These are phyloP conservation scores for Coccomyxa sp. DNA, from an alignment of 139 green algal species.

Conservation along the genomic window DNA sequence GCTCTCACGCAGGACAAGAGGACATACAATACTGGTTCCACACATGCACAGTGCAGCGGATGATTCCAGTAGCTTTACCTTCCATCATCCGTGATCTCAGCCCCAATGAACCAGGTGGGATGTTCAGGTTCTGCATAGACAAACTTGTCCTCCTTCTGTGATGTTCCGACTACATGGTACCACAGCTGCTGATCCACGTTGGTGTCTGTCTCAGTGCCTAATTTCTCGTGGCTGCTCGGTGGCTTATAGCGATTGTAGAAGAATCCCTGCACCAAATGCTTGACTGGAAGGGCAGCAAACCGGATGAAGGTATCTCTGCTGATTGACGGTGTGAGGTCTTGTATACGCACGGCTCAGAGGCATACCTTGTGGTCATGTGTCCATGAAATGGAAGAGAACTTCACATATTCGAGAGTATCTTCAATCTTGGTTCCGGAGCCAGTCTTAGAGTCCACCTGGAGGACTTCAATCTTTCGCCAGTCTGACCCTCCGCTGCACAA, in stretches of 20 bases:
- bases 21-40: too few relatives aligned
- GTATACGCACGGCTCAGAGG: neutral
- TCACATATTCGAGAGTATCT: slow-evolving; percentile 81
- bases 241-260: slow-evolving; percentile 82
- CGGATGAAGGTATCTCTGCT: too few relatives aligned
- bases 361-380: slow-evolving; percentile 73
- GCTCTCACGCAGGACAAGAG: too few relatives aligned
- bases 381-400: slow-evolving; percentile 80
- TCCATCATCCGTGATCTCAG: slow-evolving; percentile 74
- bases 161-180: slow-evolving; percentile 80
- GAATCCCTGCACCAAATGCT: slow-evolving; percentile 53
- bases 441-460: slow-evolving; percentile 39
- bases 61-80: too few relatives aligned
- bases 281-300: neutral
- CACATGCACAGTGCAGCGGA: too few relatives aligned
- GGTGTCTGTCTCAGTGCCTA: slow-evolving; percentile 81
- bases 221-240: slow-evolving; percentile 27
- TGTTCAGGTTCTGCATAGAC: slow-evolving; percentile 54
- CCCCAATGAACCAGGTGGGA: slow-evolving; percentile 67
- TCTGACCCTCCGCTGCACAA: slow-evolving; percentile 36
- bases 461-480: slow-evolving; percentile 70
- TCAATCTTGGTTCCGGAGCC: slow-evolving; percentile 45
- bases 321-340: too few relatives aligned
- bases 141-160: slow-evolving; percentile 61
- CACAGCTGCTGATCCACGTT: slow-evolving; percentile 73